These are phyloP conservation scores for Psilocybe azurescens DNA, from an alignment of 768 basidiomycete species.

Conservation along the genomic window DNA sequence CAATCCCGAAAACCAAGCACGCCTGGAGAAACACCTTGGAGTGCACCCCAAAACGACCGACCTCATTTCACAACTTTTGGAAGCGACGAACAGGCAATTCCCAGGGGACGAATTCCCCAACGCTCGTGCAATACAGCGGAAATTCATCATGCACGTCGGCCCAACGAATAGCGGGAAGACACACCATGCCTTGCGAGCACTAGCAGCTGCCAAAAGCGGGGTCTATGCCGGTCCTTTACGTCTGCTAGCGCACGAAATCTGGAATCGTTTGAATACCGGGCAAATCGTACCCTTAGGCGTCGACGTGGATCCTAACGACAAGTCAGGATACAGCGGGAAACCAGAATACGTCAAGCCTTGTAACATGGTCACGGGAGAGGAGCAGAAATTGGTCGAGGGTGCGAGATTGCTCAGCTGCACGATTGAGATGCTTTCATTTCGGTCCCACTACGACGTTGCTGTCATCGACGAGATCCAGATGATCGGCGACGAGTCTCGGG, in stretches of 20 bases:
- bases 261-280: slow-evolving; percentile 88
- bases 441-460: slow-evolving; percentile 66
- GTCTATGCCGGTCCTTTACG: slow-evolving; percentile 92
- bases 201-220: slow-evolving; percentile 76
- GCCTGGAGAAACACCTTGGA: slow-evolving; percentile 8
- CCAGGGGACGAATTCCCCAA: slow-evolving; percentile 53
- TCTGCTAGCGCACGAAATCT: slow-evolving; percentile 94
- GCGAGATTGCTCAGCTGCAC: slow-evolving; percentile 77
- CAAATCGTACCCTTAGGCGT: slow-evolving; percentile 79
- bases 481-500: slow-evolving; percentile 81
- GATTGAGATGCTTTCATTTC: slow-evolving; percentile 83
- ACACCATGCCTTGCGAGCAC: slow-evolving; percentile 86
- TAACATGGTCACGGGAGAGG: slow-evolving; percentile 93
- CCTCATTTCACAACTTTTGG: slow-evolving; percentile 40
- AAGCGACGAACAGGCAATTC: slow-evolving; percentile 44
- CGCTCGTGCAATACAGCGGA: slow-evolving; percentile 70
- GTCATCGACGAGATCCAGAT: slow-evolving; percentile 99
- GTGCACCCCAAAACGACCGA: slow-evolving; percentile 39
- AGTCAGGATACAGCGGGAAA: slow-evolving; percentile 40
- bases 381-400: slow-evolving; percentile 70
- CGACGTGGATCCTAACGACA: slow-evolving; percentile 29
- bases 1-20: slow-evolving; percentile 17
- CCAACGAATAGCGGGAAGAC: slow-evolving; percentile 99
- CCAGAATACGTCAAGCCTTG: slow-evolving; percentile 63
- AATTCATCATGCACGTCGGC: slow-evolving; percentile 94